A percentile compares a stretch with the other conserved stretches of the same genome.
Conservation (phyloP, 345 rosid genomes). For the Lagerstroemia speciosa region DNA sequence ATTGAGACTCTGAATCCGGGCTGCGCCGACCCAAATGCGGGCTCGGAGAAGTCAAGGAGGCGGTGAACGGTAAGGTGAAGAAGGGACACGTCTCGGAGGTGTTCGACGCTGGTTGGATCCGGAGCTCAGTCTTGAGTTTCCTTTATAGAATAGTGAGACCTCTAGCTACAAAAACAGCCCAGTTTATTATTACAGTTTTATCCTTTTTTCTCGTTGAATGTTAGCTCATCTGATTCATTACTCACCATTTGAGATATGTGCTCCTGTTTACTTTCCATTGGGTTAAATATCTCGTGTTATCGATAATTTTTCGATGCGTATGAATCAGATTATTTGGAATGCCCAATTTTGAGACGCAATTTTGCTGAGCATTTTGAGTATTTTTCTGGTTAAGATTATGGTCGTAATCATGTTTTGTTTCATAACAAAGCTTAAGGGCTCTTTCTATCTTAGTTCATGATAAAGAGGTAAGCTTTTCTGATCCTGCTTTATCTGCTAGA, state of each 20-base stretch:
- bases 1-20: conserved; percentile 69
- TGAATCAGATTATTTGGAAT: background rate
- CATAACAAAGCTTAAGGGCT: no score
- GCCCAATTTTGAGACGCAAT: background rate
- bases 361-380: background rate
- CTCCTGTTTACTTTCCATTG: no score
- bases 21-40: conserved; percentile 19
- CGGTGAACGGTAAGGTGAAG: conserved; percentile 15
- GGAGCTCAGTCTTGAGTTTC: conserved; percentile 51
- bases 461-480: background rate
- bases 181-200: no score
- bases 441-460: no score
- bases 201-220: no score
- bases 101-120: conserved; percentile 54
- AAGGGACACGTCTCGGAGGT: conserved; percentile 41
- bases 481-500: background rate
- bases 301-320: no score
- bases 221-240: no score
- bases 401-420: background rate
- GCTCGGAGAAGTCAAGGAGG: conserved; percentile 7
- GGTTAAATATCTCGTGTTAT: no score
- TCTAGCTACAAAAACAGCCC: background rate
- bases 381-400: background rate
- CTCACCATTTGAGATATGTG: no score
- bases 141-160: conserved; percentile 65